Conservation (phyloP, 1,139 yeast species). For the Lodderomyces beijingensis region DNA sequence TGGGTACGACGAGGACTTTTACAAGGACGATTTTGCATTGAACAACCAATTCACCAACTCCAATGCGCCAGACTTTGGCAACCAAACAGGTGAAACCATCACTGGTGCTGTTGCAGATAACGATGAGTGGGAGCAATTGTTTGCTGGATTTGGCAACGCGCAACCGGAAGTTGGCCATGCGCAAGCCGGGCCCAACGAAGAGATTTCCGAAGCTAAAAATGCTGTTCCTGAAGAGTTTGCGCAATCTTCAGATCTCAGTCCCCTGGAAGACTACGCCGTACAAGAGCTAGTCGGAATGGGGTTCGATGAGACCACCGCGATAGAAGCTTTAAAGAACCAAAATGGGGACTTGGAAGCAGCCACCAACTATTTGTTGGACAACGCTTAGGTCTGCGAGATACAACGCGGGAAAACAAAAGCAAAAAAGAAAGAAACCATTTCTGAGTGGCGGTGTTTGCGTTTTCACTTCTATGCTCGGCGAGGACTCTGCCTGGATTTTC, state of each 20-base stretch:
- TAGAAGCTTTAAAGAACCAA: conserved; percentile 62
- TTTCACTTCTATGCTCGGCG: too few relatives aligned
- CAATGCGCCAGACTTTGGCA: conserved; percentile 27
- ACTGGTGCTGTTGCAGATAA: conserved; percentile 23
- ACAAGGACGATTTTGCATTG: conserved; percentile 15
- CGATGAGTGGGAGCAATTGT: conserved; percentile 93
- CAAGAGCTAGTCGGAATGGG: conserved; percentile 91
- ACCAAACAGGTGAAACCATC: conserved; percentile 13
- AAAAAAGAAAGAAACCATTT: too few relatives aligned
- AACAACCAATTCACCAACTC: conserved; percentile 29
- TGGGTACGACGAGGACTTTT: conserved; percentile 20
- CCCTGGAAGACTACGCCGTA: conserved; percentile 25
- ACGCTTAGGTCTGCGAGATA: too few relatives aligned
- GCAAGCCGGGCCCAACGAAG: background rate
- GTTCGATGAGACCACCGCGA: conserved; percentile 61
- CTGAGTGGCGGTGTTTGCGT: too few relatives aligned
- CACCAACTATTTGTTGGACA: conserved; percentile 75
- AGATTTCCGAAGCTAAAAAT: background rate
- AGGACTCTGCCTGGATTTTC: too few relatives aligned
- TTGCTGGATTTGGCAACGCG: conserved; percentile 81
- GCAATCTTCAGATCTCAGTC: conserved; percentile 1
- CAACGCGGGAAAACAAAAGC: too few relatives aligned
- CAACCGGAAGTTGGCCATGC: conserved; percentile 14
- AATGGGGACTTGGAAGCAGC: conserved; percentile 81
- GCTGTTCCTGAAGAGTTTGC: conserved; percentile 1